A percentile compares a stretch with the other conserved stretches of the same genome.
Conservation (phyloP, 192 early-diverging fungal species). For the Linderina pennispora region DNA sequence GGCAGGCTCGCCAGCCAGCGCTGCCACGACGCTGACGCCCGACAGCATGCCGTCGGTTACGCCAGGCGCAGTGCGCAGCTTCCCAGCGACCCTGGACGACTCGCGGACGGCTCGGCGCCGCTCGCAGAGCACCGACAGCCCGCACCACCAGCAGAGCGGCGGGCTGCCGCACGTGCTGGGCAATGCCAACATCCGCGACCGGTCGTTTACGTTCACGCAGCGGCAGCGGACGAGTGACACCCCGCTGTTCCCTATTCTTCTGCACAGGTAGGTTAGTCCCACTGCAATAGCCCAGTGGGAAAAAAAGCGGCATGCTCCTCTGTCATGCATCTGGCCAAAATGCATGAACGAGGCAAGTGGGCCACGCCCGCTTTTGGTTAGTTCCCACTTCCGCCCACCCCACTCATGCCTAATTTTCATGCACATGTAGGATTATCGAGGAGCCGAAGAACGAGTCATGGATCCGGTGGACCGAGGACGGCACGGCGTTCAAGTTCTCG, state of each 20-base stretch:
- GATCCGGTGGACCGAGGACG: slow-evolving; percentile 46
- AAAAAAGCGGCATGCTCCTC: no score
- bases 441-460: slow-evolving; percentile 35
- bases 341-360: no score
- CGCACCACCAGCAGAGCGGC: slow-evolving; percentile 8
- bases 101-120: slow-evolving; percentile 24
- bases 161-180: slow-evolving; percentile 33
- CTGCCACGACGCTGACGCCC: slow-evolving; percentile 16
- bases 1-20: slow-evolving; percentile 8
- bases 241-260: slow-evolving; percentile 42
- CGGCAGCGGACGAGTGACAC: slow-evolving; percentile 46
- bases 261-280: slow-evolving; percentile 9
- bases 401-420: neutral
- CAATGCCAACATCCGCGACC: slow-evolving; percentile 44
- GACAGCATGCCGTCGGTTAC: slow-evolving; percentile 16
- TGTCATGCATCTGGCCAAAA: no score
- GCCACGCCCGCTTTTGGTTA: no score
- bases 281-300: neutral
- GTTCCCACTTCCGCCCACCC: no score
- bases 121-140: slow-evolving; percentile 40
- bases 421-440: slow-evolving; percentile 34
- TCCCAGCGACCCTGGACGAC: slow-evolving; percentile 35
- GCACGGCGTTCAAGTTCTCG: slow-evolving; percentile 43
- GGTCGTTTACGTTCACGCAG: slow-evolving; percentile 31
- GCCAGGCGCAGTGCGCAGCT: slow-evolving; percentile 20